Conservation (phyloP, 2,329 filamentous ascomycete species). For the Pezicula neosporulosa region DNA sequence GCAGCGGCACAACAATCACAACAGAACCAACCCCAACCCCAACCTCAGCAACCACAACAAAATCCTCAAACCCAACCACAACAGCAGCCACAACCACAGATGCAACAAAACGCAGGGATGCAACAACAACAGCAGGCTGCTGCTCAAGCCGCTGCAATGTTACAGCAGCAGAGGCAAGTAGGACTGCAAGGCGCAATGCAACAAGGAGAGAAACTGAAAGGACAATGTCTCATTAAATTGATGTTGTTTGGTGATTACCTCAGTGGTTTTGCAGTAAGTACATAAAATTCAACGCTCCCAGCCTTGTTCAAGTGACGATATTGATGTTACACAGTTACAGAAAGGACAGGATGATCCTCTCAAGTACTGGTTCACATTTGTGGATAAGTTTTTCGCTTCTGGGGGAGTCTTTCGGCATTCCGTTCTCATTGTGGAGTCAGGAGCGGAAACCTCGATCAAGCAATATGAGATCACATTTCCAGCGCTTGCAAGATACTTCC, state of each 20-base stretch:
- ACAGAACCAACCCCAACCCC: constrained; percentile 36
- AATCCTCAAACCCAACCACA: constrained; percentile 35
- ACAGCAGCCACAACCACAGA: constrained; percentile 34
- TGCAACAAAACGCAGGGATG: constrained; percentile 29
- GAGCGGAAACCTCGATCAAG: constrained; percentile 56
- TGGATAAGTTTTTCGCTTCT: constrained; percentile 75
- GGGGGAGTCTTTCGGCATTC: constrained; percentile 74
- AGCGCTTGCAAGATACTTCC: constrained; percentile 83
- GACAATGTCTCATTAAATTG: constrained; percentile 55
- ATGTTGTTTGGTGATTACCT: constrained; percentile 62
- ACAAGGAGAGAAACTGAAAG: constrained; percentile 38
- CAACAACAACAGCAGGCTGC: constrained; percentile 17
- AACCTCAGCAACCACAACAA: constrained; percentile 37
- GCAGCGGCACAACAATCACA: constrained; percentile 35
- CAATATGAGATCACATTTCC: constrained; percentile 83
- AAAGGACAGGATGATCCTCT: constrained; percentile 63
- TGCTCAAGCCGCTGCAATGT: constrained; percentile 20
- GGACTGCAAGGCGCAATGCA: too few species aligned
- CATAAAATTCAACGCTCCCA: constrained; percentile 20
- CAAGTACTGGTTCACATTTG: constrained; percentile 75
- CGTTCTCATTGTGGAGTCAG: constrained; percentile 50
- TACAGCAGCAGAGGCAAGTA: constrained; percentile 29
- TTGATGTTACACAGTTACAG: constrained; percentile 38
- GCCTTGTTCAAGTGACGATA: constrained; percentile 19
- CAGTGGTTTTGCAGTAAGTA: constrained; percentile 51